Percentiles rank a stretch among this genome's conserved stretches.
These are phyloP conservation scores for Leishmania amazonensis DNA, from an alignment of 208 protist species.

Conservation along the genomic window DNA sequence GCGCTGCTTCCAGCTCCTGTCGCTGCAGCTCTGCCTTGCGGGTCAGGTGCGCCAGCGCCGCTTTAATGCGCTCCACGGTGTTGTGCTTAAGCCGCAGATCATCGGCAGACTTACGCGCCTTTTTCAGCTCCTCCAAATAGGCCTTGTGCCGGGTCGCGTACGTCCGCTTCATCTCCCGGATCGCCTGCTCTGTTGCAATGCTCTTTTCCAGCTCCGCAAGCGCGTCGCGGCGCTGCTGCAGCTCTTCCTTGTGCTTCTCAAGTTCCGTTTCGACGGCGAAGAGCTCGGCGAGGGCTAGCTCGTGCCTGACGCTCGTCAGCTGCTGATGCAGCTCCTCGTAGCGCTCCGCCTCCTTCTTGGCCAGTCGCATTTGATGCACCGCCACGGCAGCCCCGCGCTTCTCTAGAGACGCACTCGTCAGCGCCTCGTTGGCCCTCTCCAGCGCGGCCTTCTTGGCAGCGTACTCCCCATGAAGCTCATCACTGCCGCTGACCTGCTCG, in stretches of 20 bases:
- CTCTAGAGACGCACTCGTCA: constrained; percentile 82
- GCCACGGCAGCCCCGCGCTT: constrained; percentile 90
- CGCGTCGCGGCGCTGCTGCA: constrained; percentile 52
- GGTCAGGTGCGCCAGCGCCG: constrained; percentile 60
- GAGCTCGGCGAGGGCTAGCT: constrained; percentile 89
- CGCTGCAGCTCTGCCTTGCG: constrained; percentile 69
- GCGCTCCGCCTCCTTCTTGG: constrained; percentile 96
- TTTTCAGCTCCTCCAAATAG: constrained; percentile 82
- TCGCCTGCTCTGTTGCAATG: constrained; percentile 63
- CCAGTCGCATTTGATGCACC: constrained; percentile 94
- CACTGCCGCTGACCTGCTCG: constrained; percentile 96
- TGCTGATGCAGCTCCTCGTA: constrained; percentile 68
- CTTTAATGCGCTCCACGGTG: constrained; percentile 71
- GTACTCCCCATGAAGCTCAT: constrained; percentile 94
- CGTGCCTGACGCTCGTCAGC: constrained; percentile 52
- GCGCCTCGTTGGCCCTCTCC: constrained; percentile 77
- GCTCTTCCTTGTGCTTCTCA: constrained; percentile 67
- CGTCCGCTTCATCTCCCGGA: constrained; percentile 77
- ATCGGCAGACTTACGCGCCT: constrained; percentile 56
- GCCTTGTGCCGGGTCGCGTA: constrained; percentile 78
- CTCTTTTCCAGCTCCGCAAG: constrained; percentile 72
- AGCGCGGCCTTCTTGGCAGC: constrained; percentile 65
- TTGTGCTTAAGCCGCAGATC: constrained; percentile 67
- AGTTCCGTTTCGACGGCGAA: constrained; percentile 89
- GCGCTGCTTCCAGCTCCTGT: constrained; percentile 47